Conservation (phyloP, 306 rosid species). For the Trifolium repens region DNA sequence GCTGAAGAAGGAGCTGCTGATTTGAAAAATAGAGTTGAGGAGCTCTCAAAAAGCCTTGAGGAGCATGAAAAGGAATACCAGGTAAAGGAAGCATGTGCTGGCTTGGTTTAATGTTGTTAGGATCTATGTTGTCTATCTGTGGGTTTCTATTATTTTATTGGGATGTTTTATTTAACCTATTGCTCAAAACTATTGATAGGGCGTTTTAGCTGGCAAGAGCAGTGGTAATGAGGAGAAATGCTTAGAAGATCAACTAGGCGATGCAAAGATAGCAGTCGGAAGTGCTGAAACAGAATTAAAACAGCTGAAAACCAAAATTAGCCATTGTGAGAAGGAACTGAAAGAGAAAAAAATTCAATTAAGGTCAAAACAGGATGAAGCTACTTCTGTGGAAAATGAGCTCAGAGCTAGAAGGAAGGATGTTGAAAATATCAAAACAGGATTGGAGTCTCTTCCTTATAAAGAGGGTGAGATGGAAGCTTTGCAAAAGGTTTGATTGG, state of each 20-base stretch:
- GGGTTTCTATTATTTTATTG: constrained; percentile 30
- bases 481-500: constrained; percentile 68
- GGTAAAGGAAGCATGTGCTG: constrained; percentile 52
- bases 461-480: constrained; percentile 87
- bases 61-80: constrained; percentile 85
- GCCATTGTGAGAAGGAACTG: constrained; percentile 83
- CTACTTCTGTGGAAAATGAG: constrained; percentile 79
- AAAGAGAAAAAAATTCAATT: constrained; percentile 75
- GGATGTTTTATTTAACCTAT: constrained; percentile 19
- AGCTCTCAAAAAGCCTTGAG: constrained; percentile 71
- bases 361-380: constrained; percentile 84
- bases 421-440: constrained; percentile 61
- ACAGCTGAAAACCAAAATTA: constrained; percentile 79
- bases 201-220: constrained; percentile 88
- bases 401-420: constrained; percentile 63
- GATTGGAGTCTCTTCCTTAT: constrained; percentile 74
- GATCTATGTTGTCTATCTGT: constrained; percentile 13
- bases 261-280: constrained; percentile 94
- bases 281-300: constrained; percentile 86
- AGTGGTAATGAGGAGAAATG: constrained; percentile 93
- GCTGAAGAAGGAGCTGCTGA: constrained; percentile 94
- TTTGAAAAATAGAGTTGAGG: constrained; percentile 70
- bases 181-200: constrained; percentile 54
- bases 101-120: constrained; percentile 13
- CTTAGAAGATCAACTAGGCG: constrained; percentile 85